phyloP scores from a whole-genome alignment of 805 yeast genomes.

The Pichia cabralensis region DNA sequence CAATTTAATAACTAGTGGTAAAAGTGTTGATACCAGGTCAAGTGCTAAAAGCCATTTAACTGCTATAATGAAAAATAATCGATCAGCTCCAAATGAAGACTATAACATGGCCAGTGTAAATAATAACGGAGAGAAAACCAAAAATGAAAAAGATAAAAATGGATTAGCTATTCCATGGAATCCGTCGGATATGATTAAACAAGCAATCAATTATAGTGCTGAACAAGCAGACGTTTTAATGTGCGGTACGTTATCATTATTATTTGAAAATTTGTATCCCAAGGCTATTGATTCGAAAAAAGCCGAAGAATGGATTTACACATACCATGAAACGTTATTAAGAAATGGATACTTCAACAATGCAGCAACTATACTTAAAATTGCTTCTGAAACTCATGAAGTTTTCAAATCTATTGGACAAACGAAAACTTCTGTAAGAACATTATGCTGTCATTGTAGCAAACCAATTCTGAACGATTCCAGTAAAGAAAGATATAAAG shows the following conservation, averaged over 20 bases:
- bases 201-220: slow-evolving; percentile 45
- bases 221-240: slow-evolving; percentile 56
- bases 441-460: slow-evolving; percentile 55
- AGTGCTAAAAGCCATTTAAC: slow-evolving; percentile 22
- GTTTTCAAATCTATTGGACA: slow-evolving; percentile 28
- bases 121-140: neutral
- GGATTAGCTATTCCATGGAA: slow-evolving; percentile 42
- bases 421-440: slow-evolving; percentile 34
- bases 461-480: slow-evolving; percentile 49
- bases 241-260: slow-evolving; percentile 45
- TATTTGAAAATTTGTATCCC: slow-evolving; percentile 38
- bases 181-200: slow-evolving; percentile 36
- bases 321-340: slow-evolving; percentile 46
- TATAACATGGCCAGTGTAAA: neutral
- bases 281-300: slow-evolving; percentile 18
- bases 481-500: slow-evolving; percentile 30
- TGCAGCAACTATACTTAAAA: slow-evolving; percentile 48
- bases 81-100: too few species aligned
- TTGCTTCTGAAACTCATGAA: slow-evolving; percentile 22
- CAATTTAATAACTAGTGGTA: slow-evolving; percentile 1
- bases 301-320: slow-evolving; percentile 45
- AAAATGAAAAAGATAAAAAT: neutral
- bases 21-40: slow-evolving; percentile 7
- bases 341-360: slow-evolving; percentile 41
- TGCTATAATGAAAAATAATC: slow-evolving; percentile 16